Conservation (phyloP, 176 grass and related monocot species). For the Carex scoparia region DNA sequence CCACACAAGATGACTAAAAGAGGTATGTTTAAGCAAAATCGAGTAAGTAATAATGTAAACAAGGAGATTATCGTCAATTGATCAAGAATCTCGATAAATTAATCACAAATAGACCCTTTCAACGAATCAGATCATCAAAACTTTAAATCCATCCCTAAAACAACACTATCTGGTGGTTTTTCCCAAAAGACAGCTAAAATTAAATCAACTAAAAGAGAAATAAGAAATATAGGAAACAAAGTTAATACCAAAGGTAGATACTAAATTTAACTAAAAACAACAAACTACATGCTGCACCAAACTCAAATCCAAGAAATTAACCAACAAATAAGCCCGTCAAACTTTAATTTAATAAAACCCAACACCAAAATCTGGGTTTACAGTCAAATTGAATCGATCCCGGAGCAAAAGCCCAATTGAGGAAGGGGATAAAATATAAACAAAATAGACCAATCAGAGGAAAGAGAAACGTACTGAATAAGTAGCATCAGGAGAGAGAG, state of each 20-base stretch:
- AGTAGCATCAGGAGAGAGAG: conserved; percentile 14
- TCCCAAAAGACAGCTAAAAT: neutral
- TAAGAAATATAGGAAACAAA: neutral
- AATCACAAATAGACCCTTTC: neutral
- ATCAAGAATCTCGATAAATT: neutral
- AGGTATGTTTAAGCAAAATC: neutral
- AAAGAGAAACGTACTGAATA: conserved; percentile 24
- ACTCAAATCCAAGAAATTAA: neutral
- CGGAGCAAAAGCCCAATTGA: neutral
- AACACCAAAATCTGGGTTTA: neutral
- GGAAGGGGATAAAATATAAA: neutral
- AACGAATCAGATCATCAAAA: conserved; percentile 9
- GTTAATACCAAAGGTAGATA: neutral
- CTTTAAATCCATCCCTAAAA: neutral
- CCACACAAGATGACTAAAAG: neutral
- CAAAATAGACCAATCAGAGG: neutral
- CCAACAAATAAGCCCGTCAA: neutral
- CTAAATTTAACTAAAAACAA: conserved; percentile 3
- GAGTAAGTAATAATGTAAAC: neutral
- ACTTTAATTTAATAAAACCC: neutral
- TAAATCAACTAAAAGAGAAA: neutral
- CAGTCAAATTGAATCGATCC: neutral
- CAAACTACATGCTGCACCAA: neutral
- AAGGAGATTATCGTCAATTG: neutral
- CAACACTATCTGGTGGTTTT: neutral